Percentiles rank a stretch among this genome's conserved stretches.
Evolutionary conservation across 73 alveolate species (phyloP).

Genomic region (Tetrahymena malaccensis): DNA sequence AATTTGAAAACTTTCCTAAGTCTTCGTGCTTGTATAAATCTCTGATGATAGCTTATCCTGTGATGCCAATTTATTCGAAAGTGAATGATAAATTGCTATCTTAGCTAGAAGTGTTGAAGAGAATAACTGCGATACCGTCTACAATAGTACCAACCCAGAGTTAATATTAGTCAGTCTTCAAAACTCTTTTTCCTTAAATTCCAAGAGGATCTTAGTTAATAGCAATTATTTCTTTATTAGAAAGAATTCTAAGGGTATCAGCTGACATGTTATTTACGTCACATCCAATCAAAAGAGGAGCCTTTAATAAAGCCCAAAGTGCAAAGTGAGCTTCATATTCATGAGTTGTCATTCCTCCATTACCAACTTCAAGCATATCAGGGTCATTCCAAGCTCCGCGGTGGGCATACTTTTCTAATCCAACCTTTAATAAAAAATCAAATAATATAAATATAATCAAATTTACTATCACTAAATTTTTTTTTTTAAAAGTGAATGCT

Average conservation of each 20-base stretch:
- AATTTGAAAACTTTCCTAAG: background rate
- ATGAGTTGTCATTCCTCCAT: constrained; percentile 77
- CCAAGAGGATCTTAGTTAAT: constrained; percentile 93
- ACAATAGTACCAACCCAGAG: constrained; percentile 12
- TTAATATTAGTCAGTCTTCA: background rate
- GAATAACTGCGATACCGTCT: constrained; percentile 20
- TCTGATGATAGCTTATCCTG: background rate
- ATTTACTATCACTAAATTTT: background rate
- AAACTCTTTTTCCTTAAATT: constrained; percentile 59
- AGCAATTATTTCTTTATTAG: constrained; percentile 79
- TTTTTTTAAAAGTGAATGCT: no score
- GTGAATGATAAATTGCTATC: background rate
- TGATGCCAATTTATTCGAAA: constrained; percentile 8
- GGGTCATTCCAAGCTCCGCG: constrained; percentile 99
- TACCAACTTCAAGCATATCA: constrained; percentile 96
- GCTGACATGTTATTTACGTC: constrained; percentile 66
- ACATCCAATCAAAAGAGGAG: constrained; percentile 92
- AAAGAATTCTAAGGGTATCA: constrained; percentile 58
- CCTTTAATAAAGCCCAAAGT: constrained; percentile 93
- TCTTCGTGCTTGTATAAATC: constrained; percentile 8
- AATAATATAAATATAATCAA: no score
- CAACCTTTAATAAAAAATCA: constrained; percentile 5
- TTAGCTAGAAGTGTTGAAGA: constrained; percentile 6
- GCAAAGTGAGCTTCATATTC: constrained; percentile 94
- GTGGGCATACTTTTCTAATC: constrained; percentile 68